Evolutionary conservation across 768 basidiomycete genomes (phyloP).

Genomic region (Kwoniella mangroviensis): DNA sequence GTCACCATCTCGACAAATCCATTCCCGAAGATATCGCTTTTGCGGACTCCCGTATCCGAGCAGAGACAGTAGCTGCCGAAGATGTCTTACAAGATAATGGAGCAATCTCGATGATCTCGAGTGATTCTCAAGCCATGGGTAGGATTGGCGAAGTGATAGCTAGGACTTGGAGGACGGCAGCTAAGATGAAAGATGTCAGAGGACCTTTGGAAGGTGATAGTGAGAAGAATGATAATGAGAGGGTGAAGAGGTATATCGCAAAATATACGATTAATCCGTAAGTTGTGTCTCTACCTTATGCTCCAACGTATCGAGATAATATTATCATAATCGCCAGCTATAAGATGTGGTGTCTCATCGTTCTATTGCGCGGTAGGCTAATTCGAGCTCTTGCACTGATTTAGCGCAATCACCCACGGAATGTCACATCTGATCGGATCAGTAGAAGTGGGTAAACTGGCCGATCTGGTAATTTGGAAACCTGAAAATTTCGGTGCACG

Average conservation of each 20-base stretch:
- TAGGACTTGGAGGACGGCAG: slow-evolving; percentile 94
- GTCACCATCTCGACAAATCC: slow-evolving; percentile 90
- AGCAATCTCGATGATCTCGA: slow-evolving; percentile 95
- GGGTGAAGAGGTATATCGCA: slow-evolving; percentile 92
- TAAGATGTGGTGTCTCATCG: too few relatives aligned
- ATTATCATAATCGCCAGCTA: too few relatives aligned
- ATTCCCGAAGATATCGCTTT: slow-evolving; percentile 94
- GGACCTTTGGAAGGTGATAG: slow-evolving; percentile 82
- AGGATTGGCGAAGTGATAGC: slow-evolving; percentile 92
- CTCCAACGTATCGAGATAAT: too few relatives aligned
- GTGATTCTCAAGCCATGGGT: slow-evolving; percentile 98
- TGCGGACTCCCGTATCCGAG: slow-evolving; percentile 94
- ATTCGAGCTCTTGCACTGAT: not conserved
- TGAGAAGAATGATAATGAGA: slow-evolving; percentile 75
- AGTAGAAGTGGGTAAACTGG: slow-evolving; percentile 77
- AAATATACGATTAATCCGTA: slow-evolving; percentile 99
- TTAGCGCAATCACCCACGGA: slow-evolving; percentile 89
- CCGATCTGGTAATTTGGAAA: slow-evolving; percentile 95
- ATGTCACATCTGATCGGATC: slow-evolving; percentile 86
- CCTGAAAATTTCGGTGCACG: slow-evolving; percentile 90
- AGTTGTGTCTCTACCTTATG: slow-evolving; percentile 53
- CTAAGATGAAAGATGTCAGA: slow-evolving; percentile 81
- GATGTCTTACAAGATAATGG: slow-evolving; percentile 91
- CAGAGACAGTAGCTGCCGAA: slow-evolving; percentile 95
- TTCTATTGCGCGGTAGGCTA: not conserved